Conservation (phyloP, 208 protist genomes). For the Acanthamoeba lenticulata region DNA sequence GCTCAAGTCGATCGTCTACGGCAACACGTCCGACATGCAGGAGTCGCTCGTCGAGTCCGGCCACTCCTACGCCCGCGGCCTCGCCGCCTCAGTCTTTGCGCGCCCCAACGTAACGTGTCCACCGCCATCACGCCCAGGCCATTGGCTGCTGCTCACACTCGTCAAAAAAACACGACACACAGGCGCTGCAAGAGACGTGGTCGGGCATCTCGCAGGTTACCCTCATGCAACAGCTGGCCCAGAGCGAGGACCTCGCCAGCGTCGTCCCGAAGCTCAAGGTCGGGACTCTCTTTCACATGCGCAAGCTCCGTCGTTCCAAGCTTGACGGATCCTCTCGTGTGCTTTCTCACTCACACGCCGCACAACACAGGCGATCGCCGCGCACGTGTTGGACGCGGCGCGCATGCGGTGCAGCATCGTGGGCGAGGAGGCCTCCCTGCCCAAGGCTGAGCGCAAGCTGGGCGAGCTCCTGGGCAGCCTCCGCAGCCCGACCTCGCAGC, state of each 20-base stretch:
- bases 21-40: constrained; percentile 60
- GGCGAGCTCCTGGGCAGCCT: neutral
- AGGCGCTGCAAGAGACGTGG: constrained; percentile 63
- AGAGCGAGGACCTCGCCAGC: constrained; percentile 26
- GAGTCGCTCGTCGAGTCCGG: constrained; percentile 61
- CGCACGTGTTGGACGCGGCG: constrained; percentile 40
- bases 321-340: no score
- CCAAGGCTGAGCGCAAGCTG: constrained; percentile 39
- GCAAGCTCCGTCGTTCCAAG: neutral
- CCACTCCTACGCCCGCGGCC: constrained; percentile 44
- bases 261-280: constrained; percentile 54
- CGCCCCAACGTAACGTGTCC: neutral
- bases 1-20: constrained; percentile 58
- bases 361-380: constrained; percentile 3
- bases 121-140: neutral
- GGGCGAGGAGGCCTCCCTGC: constrained; percentile 17
- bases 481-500: neutral
- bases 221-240: constrained; percentile 60
- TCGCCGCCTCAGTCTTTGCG: constrained; percentile 51
- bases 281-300: no score
- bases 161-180: neutral
- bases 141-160: no score
- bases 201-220: constrained; percentile 53
- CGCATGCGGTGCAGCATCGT: constrained; percentile 63
- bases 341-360: no score